These are phyloP conservation scores for Beta corolliflora DNA, from an alignment of 179 eudicot species.

Conservation along the genomic window DNA sequence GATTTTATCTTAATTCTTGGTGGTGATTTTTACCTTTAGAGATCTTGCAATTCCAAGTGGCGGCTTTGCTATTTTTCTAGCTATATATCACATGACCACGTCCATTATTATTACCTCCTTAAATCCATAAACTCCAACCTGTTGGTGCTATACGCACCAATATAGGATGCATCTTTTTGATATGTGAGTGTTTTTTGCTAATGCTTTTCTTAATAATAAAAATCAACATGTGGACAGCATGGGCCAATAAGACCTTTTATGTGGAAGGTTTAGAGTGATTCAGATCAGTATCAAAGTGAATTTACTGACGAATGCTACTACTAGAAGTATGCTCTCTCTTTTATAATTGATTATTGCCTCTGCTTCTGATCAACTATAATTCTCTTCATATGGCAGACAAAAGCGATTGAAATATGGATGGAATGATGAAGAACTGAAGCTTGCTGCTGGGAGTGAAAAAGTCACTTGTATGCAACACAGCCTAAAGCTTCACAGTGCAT, in stretches of 20 bases:
- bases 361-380: neutral
- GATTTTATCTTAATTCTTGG: neutral
- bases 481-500: constrained; percentile 72
- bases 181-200: neutral
- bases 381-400: constrained; percentile 31
- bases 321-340: neutral
- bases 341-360: neutral
- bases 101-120: neutral
- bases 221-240: no score
- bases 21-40: neutral
- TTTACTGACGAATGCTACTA: neutral
- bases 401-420: constrained; percentile 42
- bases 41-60: neutral
- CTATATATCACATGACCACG: neutral
- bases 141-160: neutral
- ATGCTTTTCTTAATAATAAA: no score
- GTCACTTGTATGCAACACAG: constrained; percentile 49
- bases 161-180: neutral
- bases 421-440: constrained; percentile 65
- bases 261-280: neutral
- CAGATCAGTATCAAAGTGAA: neutral
- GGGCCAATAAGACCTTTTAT: no score
- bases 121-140: neutral
- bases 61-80: neutral
- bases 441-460: constrained; percentile 66